These are phyloP conservation scores for Chytriomyces hyalinus DNA, from an alignment of 192 early-diverging fungal species.

Conservation along the genomic window DNA sequence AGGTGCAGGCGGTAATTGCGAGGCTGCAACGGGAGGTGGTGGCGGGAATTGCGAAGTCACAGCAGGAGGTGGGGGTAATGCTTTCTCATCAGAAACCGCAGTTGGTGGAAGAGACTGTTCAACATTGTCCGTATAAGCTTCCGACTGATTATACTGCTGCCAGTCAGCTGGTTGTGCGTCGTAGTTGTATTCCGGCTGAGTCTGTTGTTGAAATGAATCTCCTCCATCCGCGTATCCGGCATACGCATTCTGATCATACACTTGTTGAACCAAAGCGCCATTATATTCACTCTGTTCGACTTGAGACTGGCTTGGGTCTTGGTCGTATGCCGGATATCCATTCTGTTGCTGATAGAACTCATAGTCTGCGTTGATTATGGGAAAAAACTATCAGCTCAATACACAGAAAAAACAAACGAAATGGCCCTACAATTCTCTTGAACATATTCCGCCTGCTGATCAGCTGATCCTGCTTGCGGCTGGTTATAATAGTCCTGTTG, in stretches of 20 bases:
- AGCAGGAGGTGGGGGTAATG: neutral
- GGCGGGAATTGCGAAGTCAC: neutral
- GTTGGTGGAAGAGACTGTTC: conserved; percentile 4
- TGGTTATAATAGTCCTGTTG: neutral
- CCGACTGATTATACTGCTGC: conserved; percentile 10
- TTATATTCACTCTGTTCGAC: too few species aligned
- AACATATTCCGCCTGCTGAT: neutral
- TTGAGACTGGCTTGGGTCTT: neutral
- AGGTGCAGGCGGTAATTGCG: neutral
- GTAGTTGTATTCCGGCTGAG: neutral
- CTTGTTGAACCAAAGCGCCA: neutral
- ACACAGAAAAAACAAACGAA: too few species aligned
- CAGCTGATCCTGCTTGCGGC: too few species aligned
- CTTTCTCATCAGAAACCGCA: neutral
- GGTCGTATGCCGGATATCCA: neutral
- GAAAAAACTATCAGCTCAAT: neutral
- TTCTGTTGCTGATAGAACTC: neutral
- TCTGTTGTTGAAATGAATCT: neutral
- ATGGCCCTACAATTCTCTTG: too few species aligned
- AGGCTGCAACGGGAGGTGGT: neutral
- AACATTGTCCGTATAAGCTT: neutral
- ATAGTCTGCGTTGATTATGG: neutral
- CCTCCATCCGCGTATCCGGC: neutral
- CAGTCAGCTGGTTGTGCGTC: neutral
- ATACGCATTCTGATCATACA: neutral